These are phyloP conservation scores for Talaromyces atroroseus DNA, from an alignment of 2,329 filamentous ascomycete genomes.

Conservation along the genomic window DNA sequence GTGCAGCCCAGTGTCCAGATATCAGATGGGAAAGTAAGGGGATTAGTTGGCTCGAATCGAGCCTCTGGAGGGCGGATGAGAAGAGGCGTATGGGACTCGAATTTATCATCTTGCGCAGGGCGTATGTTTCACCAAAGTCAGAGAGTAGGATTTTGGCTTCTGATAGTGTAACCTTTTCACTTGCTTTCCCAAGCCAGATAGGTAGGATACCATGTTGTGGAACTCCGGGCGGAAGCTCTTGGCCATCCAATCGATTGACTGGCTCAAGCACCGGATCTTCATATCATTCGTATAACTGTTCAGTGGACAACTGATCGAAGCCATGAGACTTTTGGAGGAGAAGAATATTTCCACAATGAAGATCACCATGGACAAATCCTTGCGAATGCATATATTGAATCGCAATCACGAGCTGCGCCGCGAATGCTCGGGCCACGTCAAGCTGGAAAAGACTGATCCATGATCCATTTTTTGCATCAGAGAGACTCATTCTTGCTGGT, in stretches of 20 bases:
- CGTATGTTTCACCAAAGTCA: conserved; percentile 26
- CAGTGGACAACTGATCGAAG: conserved; percentile 17
- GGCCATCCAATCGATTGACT: conserved; percentile 20
- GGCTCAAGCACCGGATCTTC: conserved; percentile 19
- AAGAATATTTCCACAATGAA: conserved; percentile 34
- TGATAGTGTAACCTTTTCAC: background rate
- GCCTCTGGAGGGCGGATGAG: conserved; percentile 30
- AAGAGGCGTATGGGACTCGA: conserved; percentile 19
- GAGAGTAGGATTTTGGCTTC: conserved; percentile 22
- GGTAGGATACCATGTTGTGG: conserved; percentile 15
- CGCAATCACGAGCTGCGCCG: conserved; percentile 26
- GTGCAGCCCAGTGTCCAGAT: conserved; percentile 19
- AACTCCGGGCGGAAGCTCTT: conserved; percentile 17
- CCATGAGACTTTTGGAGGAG: conserved; percentile 22
- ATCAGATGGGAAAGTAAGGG: conserved; percentile 31
- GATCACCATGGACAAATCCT: conserved; percentile 32
- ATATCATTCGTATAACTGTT: conserved; percentile 20
- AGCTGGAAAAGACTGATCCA: conserved; percentile 22
- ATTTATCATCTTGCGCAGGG: conserved; percentile 13
- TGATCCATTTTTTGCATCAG: conserved; percentile 17
- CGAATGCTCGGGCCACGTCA: conserved; percentile 20
- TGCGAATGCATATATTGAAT: conserved; percentile 25
- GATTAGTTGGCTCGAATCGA: conserved; percentile 26
- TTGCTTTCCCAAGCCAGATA: background rate
- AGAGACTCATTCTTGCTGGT: conserved; percentile 19